Evolutionary conservation across 148 eudicot genomes (phyloP), one percentile per base, ranked within the genome.

Genomic region (Salicornia ramosissima): DNA sequence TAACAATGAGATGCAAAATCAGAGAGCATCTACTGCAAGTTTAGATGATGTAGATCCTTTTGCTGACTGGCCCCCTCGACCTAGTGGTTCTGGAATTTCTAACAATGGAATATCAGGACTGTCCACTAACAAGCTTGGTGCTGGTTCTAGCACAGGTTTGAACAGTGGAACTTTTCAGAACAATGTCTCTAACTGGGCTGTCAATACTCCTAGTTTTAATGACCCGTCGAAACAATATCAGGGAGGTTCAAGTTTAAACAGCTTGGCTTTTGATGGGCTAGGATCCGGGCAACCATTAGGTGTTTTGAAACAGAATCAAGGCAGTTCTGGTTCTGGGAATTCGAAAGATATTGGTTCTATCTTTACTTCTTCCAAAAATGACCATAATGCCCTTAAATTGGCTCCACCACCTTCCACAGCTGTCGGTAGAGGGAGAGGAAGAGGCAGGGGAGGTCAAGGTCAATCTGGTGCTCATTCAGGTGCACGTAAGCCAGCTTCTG

Each of bases 371-470:
- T 62, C 75, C 61, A 90, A 80, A 73, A 85, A 64, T 69, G 89
- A 85, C 36, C 80, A 76, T 51, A 73, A 77, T 71, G 95, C 97
- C 64, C 88, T 70, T 49, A 88, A 82, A 78, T 83, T 94, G 62
- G 98, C 98, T 63, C 98, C 98, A 19, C 98, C 98, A 22, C 98
- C 98, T 3, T 40, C 84, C 34, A 90, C 86, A 62, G 82, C 91
- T 74, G 86, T 90, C 34, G 97, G 97, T 21, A 83, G 90, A 83
- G 94, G 85, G 28, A 82, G 97, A 66, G 97, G 90, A 55, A 83
- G 92, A 68, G 92, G 92, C 29, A 79, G 90, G 75, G 95, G 92
- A 68, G 86, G 67, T 73, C 87, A 80, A 73, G 91, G 89, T 45
- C 85, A 80, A 36, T 62, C 53, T 47, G 80, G 87, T 45, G 31